Base-by-base conservation (phyloP, 495 filamentous ascomycete species). In the Hyaloscypha bicolor region DNA sequence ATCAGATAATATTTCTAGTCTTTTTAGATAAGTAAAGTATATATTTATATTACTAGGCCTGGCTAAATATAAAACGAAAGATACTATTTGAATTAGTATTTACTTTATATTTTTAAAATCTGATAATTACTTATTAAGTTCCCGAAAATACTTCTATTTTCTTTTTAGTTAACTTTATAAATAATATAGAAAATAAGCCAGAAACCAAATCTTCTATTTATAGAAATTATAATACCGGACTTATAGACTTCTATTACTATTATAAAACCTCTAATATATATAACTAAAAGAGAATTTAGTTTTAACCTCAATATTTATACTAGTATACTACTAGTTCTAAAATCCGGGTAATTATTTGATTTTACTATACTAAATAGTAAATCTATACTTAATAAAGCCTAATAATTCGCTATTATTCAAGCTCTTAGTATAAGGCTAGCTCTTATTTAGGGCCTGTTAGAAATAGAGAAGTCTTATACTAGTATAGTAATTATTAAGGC, bases 401-500 rank as follows among this genome's bases (percentile, higher is more conserved):
- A 96, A 72, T 82, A 82, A 16, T 52, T 72, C 0, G 85, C 88
- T 4, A 73, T 92, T 14, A 72, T 90, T 3, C 72, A 81, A 32
- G 79, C 86, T 19, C 77, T 96, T 3, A 81, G 79, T 3, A 79
- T 82, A 4, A 76, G 77, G 5, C 68, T 93, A 29, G 86, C 86
- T 8, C 77, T 93, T 0, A 90, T 94, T 35, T 90, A 95, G 79
- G 92, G 92, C 0, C 92, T 91, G 0, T 92, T 92, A 4, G 92
- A 92, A 1, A 94, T 91, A 3, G 92, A 92, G 4, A 95, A 96
- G n/a, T n/a, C n/a, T n/a, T n/a, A n/a, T n/a, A n/a, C n/a, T n/a
- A n/a, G n/a, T n/a, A n/a, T n/a, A 74, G 93, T 21, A 82, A 75
- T 69, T 81, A n/a, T n/a, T n/a, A n/a, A n/a, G n/a, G n/a, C n/a